Evolutionary conservation across 805 yeast genomes (phyloP).

Genomic region (Pichia gijzeniarum): DNA sequence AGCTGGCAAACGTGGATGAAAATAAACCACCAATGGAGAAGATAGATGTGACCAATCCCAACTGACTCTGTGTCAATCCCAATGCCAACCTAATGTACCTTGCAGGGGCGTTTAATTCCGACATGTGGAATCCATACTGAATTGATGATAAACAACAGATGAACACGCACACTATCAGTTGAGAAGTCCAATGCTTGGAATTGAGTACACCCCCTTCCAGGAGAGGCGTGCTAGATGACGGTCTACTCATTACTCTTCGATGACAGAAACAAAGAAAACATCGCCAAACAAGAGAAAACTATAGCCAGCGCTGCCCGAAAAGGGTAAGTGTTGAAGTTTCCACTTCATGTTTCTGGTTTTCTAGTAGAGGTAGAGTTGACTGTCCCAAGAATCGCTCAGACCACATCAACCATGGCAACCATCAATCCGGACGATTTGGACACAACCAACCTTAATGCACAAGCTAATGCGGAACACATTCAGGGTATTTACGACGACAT

Average conservation of each 20-base stretch:
- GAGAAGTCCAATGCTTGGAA: conserved; percentile 1
- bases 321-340: background rate
- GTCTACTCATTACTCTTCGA: background rate
- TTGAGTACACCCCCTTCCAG: background rate
- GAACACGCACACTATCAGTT: conserved; percentile 38
- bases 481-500: conserved; percentile 12
- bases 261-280: background rate
- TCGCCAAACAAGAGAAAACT: too few species aligned
- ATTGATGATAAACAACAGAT: conserved; percentile 72
- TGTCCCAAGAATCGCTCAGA: background rate
- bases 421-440: conserved; percentile 16
- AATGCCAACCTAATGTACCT: conserved; percentile 36
- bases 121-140: conserved; percentile 93
- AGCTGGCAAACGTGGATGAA: conserved; percentile 66
- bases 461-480: conserved; percentile 11
- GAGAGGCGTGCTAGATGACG: conserved; percentile 6
- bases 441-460: conserved; percentile 12
- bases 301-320: background rate
- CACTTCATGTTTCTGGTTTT: too few species aligned
- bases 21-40: conserved; percentile 81
- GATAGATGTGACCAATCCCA: conserved; percentile 71
- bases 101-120: conserved; percentile 90
- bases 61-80: conserved; percentile 35
- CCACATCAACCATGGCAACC: conserved; percentile 7
- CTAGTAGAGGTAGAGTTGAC: background rate